Conservation (phyloP, 2,329 filamentous ascomycete species). For the Exophiala lecanii-corni region DNA sequence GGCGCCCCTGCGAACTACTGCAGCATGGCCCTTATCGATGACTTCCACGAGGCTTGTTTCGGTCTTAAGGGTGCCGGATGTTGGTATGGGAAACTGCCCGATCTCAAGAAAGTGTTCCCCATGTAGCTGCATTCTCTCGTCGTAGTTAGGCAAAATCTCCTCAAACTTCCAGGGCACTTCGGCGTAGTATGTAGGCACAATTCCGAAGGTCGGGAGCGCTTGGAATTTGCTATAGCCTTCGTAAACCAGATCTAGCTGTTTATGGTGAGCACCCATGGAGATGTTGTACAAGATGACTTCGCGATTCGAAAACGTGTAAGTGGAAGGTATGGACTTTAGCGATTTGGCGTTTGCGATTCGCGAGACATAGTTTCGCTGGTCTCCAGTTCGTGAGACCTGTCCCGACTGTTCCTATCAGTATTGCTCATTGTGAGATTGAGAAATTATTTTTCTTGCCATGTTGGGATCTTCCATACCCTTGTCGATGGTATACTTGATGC, state of each 20-base stretch:
- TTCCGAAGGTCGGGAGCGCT: constrained; percentile 77
- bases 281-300: no score
- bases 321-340: no score
- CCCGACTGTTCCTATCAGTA: no score
- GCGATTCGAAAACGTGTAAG: no score
- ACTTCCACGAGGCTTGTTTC: constrained; percentile 75
- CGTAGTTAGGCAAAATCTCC: constrained; percentile 89
- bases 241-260: constrained; percentile 78
- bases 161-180: constrained; percentile 71
- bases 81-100: constrained; percentile 84
- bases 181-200: constrained; percentile 85
- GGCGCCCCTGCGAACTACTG: constrained; percentile 72
- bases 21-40: constrained; percentile 88
- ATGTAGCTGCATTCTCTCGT: constrained; percentile 95
- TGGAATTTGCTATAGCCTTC: constrained; percentile 91
- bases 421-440: no score
- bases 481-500: no score
- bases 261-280: constrained; percentile 84
- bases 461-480: no score
- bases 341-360: no score
- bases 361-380: no score
- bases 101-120: constrained; percentile 97
- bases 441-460: no score
- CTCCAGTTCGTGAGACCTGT: no score
- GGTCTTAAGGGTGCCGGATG: constrained; percentile 46